These are phyloP conservation scores for Teunomyces aglyptinius DNA, from an alignment of 805 yeast genomes.

Conservation along the genomic window DNA sequence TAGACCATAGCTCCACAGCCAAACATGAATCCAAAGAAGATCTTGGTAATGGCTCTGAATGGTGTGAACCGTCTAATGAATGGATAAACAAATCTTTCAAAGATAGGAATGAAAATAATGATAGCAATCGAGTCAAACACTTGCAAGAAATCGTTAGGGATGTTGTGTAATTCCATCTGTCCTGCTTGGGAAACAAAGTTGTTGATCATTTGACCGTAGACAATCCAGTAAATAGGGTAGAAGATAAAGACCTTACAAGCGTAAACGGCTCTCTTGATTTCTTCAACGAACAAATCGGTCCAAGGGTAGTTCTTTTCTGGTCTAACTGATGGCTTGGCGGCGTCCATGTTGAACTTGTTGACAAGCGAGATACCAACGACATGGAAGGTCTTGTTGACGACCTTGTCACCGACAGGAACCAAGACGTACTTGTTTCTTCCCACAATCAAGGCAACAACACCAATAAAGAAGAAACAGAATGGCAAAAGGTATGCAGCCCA, in stretches of 20 bases:
- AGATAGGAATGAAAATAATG: conserved; percentile 73
- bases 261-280: conserved; percentile 58
- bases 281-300: conserved; percentile 72
- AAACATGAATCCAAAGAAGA: conserved; percentile 65
- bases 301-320: conserved; percentile 51
- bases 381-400: conserved; percentile 53
- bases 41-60: conserved; percentile 70
- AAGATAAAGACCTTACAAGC: conserved; percentile 74
- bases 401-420: conserved; percentile 60
- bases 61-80: conserved; percentile 45
- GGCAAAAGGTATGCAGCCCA: conserved; percentile 78
- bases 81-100: conserved; percentile 55
- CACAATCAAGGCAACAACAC: conserved; percentile 48
- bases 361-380: conserved; percentile 40
- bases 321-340: conserved; percentile 57
- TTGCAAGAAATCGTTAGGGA: conserved; percentile 79
- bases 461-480: conserved; percentile 54
- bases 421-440: conserved; percentile 58
- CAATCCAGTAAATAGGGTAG: conserved; percentile 74
- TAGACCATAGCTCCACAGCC: conserved; percentile 67
- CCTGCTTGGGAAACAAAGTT: conserved; percentile 75
- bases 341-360: conserved; percentile 49
- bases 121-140: conserved; percentile 74
- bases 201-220: conserved; percentile 68
- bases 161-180: conserved; percentile 68